Percentiles rank a stretch among this genome's conserved stretches.
Conservation (phyloP, 1,284 basidiomycete species). For the Inonotus obliquus region DNA sequence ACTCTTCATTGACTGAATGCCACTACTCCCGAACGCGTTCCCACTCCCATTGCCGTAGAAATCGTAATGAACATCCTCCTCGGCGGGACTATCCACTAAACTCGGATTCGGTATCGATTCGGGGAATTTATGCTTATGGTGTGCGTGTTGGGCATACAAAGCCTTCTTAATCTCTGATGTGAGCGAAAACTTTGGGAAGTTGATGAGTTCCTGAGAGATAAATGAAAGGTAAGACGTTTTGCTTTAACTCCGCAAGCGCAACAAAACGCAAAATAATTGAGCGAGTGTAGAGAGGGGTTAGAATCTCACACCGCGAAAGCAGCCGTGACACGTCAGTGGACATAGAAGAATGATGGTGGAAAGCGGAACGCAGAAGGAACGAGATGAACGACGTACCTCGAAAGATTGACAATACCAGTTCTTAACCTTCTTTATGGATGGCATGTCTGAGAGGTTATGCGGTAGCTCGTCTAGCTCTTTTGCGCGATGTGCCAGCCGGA, state of each 20-base stretch:
- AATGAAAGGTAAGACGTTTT: not conserved
- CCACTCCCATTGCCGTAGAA: not conserved
- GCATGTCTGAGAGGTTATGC: conserved; percentile 88
- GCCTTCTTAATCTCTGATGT: conserved; percentile 65
- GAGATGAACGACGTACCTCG: conserved; percentile 54
- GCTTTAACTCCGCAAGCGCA: not conserved
- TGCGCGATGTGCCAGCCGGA: conserved; percentile 92
- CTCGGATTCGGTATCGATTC: conserved; percentile 72
- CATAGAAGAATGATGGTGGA: not conserved
- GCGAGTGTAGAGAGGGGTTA: not conserved
- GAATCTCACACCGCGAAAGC: not conserved
- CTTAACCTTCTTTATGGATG: conserved; percentile 92
- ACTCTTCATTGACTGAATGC: not conserved
- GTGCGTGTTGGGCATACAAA: conserved; percentile 47
- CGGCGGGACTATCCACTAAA: conserved; percentile 26
- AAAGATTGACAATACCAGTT: conserved; percentile 99
- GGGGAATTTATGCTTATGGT: conserved; percentile 41
- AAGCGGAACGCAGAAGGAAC: not conserved
- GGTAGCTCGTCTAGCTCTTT: conserved; percentile 96
- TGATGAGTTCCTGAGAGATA: conserved; percentile 72
- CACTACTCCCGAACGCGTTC: not conserved
- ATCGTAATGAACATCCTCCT: conserved; percentile 10
- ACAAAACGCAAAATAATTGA: not conserved
- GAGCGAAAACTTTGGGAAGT: conserved; percentile 74
- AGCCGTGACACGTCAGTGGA: not conserved